Evolutionary conservation across 2,329 filamentous ascomycete species (phyloP), one percentile per base, ranked within the genome.

Genomic region (Aspergillaceae sp.): DNA sequence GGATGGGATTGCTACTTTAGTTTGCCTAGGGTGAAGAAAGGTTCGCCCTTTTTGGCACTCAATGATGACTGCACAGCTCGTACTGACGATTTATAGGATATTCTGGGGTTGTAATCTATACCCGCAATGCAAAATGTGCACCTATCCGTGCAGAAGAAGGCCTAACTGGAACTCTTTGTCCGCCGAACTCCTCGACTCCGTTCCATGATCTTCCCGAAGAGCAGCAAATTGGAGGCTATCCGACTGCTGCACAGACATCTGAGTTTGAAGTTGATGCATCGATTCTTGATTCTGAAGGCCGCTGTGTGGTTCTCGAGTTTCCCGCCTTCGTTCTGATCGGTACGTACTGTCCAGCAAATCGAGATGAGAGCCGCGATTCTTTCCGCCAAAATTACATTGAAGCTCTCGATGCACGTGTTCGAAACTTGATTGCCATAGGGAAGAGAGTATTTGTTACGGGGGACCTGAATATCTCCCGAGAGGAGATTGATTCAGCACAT

Each of bases 1-100:
- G 92, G 92, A 8, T 98, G 91, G 91, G 92, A 98, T 63, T 90
- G 90, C 53, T 95, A 84, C 68, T 96, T 96, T 69, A 96, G 89
- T 63, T 74, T 98, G 27, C 92, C 92, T 0, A 88, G 84, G 62
- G 78, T 94, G 61, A 97, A 97, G 66, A 97, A 96, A 74, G 91
- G 88, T 84, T 69, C 27, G 54, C 36, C 26, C 30, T 32, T 32
- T 26, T 28, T 28, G 19, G 11, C 3, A 28, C 29, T 41, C 11
- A 7, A 29, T 19, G 7, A 19, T 29, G 5, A 2, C 7, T 19
- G 7, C 7, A 8, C 40, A 41, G 6, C 43, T 56, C 42, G 61
- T 46, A 7, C 40, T 19, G 19, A 44, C 2, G 19, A 19, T 19
- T 46, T 40, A 47, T 36, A 94, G 89, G 92, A 27, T 98, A 97